Base-by-base conservation (phyloP, 1,284 basidiomycete species). In the Ganoderma sinense region DNA sequence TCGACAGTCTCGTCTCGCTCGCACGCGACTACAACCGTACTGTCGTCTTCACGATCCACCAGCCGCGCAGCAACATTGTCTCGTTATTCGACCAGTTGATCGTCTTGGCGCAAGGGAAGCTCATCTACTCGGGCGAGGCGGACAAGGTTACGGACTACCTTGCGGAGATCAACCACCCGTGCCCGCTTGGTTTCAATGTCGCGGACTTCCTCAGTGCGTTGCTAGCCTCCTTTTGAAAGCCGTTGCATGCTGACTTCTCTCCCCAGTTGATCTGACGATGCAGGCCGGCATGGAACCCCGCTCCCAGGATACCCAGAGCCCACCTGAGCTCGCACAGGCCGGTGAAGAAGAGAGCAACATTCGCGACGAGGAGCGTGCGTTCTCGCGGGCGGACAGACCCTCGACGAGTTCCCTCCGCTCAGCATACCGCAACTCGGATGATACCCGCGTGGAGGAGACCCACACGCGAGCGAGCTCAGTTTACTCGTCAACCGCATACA, bases 41-140 rank as follows among this genome's bases (percentile, higher is more conserved):
- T 0, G 95, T 99, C 65, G 86, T 99, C 72, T 98, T 98, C 82
- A 98, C 97, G 0, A 98, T 99, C 71, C 97, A 99, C 79, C 97
- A 99, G 80, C 97, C 97, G n/a, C 91, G 97, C 68, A 96, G 94
- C 80, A 98, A 98, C 82, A 99, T 99, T 73, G 97, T 99, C 13
- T 91, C 95, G 0, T 84, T 99, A 18, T 98, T 99, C 76, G 97
- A 99, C 79, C 94, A 97, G 74, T 86, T 99, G 39, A 81, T 99
- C 2, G 83, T 99, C 4, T 87, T 99, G 14, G 95, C 94, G 0
- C 88, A 89, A 67, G 97, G 97, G 3, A 92, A 91, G 77, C 82
- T 93, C 16, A 89, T 98, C 20, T 96, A 96, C 83, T 93, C 93
- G 1, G 94, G 97, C 40, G 90, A 91, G 67, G 88, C 93, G 66